Evolutionary conservation across 331 rosid genomes (phyloP).

Genomic region (Pyrus hybrid): DNA sequence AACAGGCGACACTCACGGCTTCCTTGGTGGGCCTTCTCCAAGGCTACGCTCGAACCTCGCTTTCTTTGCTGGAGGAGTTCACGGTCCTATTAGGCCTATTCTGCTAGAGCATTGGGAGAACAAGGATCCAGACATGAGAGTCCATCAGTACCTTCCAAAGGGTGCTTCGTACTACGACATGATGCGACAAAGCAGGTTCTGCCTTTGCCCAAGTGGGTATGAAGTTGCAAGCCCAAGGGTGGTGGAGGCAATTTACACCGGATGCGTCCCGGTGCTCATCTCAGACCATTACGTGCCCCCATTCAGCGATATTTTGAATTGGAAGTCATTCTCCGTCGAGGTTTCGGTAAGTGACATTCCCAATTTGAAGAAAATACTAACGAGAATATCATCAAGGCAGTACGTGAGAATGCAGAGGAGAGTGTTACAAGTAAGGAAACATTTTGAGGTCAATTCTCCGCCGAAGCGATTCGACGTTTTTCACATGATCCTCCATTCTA

Average conservation of each 20-base stretch:
- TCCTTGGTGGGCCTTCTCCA: conserved; percentile 75
- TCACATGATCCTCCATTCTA: conserved; percentile 88
- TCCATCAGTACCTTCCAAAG: conserved; percentile 72
- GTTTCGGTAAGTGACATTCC: conserved; percentile 65
- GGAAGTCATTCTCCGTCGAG: conserved; percentile 81
- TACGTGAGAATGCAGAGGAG: conserved; percentile 84
- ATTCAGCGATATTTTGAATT: conserved; percentile 73
- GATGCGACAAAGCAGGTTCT: conserved; percentile 67
- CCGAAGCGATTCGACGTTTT: conserved; percentile 73
- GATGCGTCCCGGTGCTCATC: conserved; percentile 81
- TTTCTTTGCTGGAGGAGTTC: conserved; percentile 89
- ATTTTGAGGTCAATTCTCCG: conserved; percentile 75
- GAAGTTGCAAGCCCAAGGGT: conserved; percentile 96
- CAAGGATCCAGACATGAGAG: conserved; percentile 54
- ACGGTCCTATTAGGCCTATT: conserved; percentile 74
- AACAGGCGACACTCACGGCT: conserved; percentile 42
- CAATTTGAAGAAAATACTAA: conserved; percentile 61
- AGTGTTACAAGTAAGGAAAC: conserved; percentile 54
- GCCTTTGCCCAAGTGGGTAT: conserved; percentile 91
- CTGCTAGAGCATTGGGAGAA: conserved; percentile 85
- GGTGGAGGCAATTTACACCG: conserved; percentile 89
- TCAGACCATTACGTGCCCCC: conserved; percentile 85
- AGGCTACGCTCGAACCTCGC: conserved; percentile 58
- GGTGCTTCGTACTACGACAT: conserved; percentile 65
- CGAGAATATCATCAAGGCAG: conserved; percentile 48